A percentile compares a stretch with the other conserved stretches of the same genome.
phyloP scores from a whole-genome alignment of 1,284 basidiomycete genomes.

The Cryptococcus maquisensis region DNA sequence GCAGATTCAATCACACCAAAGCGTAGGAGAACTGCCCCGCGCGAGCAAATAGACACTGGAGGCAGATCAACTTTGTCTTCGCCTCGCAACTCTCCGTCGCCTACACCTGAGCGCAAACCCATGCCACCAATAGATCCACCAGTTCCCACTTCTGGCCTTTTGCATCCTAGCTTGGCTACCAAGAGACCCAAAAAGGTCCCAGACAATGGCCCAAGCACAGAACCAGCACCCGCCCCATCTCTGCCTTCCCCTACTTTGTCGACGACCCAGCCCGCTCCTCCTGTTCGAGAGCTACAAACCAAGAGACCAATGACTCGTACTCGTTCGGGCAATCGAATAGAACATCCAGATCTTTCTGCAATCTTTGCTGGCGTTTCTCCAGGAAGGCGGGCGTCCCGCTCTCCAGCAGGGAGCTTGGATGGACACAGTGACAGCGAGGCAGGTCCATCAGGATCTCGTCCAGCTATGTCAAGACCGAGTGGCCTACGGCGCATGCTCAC shows the following conservation, averaged over 20 bases:
- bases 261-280: not conserved
- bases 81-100: too few relatives aligned
- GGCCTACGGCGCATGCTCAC: slow-evolving; percentile 33
- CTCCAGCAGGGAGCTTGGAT: slow-evolving; percentile 2
- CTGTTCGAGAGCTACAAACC: not conserved
- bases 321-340: slow-evolving; percentile 1
- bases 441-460: not conserved
- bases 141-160: too few relatives aligned
- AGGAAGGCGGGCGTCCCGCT: slow-evolving; percentile 5
- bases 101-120: too few relatives aligned
- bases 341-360: slow-evolving; percentile 23
- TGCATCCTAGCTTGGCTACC: too few relatives aligned
- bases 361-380: slow-evolving; percentile 29
- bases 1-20: not conserved
- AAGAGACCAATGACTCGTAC: not conserved
- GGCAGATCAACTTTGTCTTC: not conserved
- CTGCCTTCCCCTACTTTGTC: too few relatives aligned
- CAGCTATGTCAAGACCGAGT: slow-evolving; percentile 5
- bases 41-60: not conserved
- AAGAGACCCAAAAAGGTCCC: too few relatives aligned
- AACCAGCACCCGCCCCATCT: too few relatives aligned
- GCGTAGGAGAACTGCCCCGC: too few relatives aligned
- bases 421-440: not conserved
- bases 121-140: too few relatives aligned
- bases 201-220: too few relatives aligned